phyloP scores from a whole-genome alignment of 495 filamentous ascomycete species.

The Annulohypoxylon bovei region DNA sequence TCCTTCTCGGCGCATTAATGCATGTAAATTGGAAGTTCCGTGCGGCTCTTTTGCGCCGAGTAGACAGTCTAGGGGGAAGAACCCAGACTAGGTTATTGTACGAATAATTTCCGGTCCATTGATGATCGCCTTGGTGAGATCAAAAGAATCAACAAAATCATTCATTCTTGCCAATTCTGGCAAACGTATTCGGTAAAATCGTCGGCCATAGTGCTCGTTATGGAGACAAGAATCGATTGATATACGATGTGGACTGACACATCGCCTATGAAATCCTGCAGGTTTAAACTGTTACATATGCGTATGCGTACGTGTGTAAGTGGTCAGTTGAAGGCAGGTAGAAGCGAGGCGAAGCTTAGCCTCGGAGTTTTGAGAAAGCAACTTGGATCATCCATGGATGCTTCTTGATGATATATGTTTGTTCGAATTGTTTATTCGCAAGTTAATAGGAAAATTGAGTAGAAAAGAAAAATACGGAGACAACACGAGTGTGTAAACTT shows the following conservation, averaged over 20 bases:
- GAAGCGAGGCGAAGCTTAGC: neutral
- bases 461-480: slow-evolving; percentile 7
- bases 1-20: slow-evolving; percentile 33
- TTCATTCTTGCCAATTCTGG: neutral
- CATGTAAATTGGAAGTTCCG: slow-evolving; percentile 36
- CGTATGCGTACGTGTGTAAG: neutral
- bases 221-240: slow-evolving; percentile 4
- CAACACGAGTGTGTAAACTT: neutral
- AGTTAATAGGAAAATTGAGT: neutral
- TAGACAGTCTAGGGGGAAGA: slow-evolving; percentile 23
- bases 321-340: neutral
- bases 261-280: neutral
- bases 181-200: neutral
- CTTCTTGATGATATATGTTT: neutral
- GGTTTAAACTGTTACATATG: neutral
- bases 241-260: slow-evolving; percentile 6
- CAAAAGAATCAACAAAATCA: neutral
- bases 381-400: neutral
- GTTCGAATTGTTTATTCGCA: neutral
- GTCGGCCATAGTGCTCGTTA: neutral
- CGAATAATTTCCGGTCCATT: slow-evolving; percentile 31
- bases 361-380: neutral
- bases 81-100: slow-evolving; percentile 22
- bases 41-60: slow-evolving; percentile 22
- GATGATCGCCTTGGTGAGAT: slow-evolving; percentile 10